These are phyloP conservation scores for Ustilago bromivora DNA, from an alignment of 1,284 basidiomycete species.

Conservation along the genomic window DNA sequence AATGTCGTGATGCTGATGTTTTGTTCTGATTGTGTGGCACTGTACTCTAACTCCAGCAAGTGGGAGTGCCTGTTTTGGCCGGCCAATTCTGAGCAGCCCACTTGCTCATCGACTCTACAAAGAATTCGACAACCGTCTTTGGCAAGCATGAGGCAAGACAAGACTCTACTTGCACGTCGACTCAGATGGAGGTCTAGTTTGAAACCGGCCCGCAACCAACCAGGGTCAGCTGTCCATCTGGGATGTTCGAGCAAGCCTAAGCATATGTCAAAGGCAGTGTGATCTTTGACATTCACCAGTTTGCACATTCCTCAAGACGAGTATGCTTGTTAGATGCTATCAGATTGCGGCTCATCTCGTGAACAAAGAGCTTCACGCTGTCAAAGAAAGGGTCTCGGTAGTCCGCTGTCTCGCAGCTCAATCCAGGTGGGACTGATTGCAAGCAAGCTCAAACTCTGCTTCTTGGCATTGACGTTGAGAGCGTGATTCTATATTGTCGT, in stretches of 20 bases:
- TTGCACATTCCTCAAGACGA: not conserved
- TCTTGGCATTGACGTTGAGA: not conserved
- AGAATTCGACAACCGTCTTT: not conserved
- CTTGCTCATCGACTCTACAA: not conserved
- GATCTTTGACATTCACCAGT: no score
- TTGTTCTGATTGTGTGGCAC: not conserved
- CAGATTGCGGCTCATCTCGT: not conserved
- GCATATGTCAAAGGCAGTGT: no score
- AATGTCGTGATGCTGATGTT: not conserved
- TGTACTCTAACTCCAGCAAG: not conserved
- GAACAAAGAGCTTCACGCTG: not conserved
- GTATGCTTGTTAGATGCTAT: not conserved
- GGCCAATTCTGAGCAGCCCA: conserved; percentile 4
- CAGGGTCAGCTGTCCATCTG: not conserved
- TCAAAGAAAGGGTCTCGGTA: not conserved
- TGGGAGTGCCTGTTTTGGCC: not conserved
- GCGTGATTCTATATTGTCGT: not conserved
- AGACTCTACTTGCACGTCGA: not conserved
- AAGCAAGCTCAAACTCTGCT: not conserved
- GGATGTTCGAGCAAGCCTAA: not conserved
- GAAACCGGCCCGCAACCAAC: conserved; percentile 23
- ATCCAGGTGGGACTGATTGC: not conserved
- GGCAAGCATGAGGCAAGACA: not conserved
- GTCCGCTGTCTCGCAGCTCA: not conserved
- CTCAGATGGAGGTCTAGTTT: conserved; percentile 3